These are phyloP conservation scores for Microthlaspi erraticum DNA, from an alignment of 345 rosid species.

Conservation along the genomic window DNA sequence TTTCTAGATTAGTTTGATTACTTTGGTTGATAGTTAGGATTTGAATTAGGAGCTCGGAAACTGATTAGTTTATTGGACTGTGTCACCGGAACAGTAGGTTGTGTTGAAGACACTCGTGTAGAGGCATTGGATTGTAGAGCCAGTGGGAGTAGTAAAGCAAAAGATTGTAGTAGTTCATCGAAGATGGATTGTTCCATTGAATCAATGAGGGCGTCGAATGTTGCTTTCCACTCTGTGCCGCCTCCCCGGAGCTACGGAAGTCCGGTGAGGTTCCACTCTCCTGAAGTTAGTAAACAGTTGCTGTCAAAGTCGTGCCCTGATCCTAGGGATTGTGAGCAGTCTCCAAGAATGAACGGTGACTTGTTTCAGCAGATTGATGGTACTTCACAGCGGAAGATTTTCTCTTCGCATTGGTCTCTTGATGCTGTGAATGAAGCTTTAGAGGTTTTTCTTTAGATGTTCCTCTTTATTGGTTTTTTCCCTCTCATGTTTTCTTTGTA, in stretches of 20 bases:
- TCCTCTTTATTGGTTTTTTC: not conserved
- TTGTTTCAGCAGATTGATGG: conserved; percentile 42
- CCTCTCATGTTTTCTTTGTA: not conserved
- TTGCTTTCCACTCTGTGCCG: conserved; percentile 69
- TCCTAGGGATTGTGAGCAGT: conserved; percentile 47
- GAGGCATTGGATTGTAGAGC: conserved; percentile 43
- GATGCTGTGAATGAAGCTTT: conserved; percentile 64
- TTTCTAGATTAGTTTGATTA: not conserved
- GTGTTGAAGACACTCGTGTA: conserved; percentile 49
- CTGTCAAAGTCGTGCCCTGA: conserved; percentile 59
- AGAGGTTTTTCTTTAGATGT: conserved; percentile 59
- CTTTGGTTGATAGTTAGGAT: not conserved
- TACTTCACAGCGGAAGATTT: conserved; percentile 48
- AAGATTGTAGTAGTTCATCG: conserved; percentile 31
- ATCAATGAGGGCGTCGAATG: conserved; percentile 44
- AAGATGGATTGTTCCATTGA: conserved; percentile 34
- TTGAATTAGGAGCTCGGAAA: not conserved
- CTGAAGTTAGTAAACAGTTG: conserved; percentile 42
- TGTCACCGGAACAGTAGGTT: conserved; percentile 32
- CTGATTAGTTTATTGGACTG: too few relatives aligned
- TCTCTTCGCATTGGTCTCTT: conserved; percentile 61
- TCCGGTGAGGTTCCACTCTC: conserved; percentile 26
- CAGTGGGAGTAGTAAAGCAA: conserved; percentile 48
- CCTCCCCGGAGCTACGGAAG: conserved; percentile 26
- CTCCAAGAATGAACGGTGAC: conserved; percentile 42